Base-by-base conservation (phyloP, 495 filamentous ascomycete genomes). In the Penicillium simplicissimum region DNA sequence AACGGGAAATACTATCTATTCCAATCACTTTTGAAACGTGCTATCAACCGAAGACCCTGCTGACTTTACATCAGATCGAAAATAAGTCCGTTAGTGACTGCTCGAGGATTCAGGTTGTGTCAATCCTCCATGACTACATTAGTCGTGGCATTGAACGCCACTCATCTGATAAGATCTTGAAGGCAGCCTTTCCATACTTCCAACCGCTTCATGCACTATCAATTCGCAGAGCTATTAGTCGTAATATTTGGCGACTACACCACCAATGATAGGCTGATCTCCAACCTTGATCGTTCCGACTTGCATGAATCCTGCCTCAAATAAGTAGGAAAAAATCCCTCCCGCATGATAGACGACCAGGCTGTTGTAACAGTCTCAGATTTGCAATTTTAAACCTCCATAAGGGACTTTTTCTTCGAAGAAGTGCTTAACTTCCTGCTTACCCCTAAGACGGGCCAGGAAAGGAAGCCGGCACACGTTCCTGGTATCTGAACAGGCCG, bases 261-360 rank as follows among this genome's bases (percentile, higher is more conserved):
- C 57, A 38, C 57, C 57, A 52, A 59, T 59, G 13, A 59, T 59
- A 37, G 57, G 57, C 34, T 59, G 57, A 17, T 59, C 45, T n/a
- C 45, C 57, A 40, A 59, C n/a, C n/a, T n/a, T 28, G 25, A 28
- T 28, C 25, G 25, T 28, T 2, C 4, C 4, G 25, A 28, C 4
- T 28, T 2, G 4, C 25, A 28, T 28, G 4, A 2, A 2, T 2
- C 25, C 25, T 28, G 25, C 2, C 25, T 4, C 4, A 28, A 28
- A 4, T 28, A 4, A 28, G 25, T 28, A 28, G 25, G n/a, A n/a
- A 28, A 28, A 28, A 28, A 28, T 4, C 25, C 25, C 25, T 28
- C 4, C 25, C 4, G 25, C 25, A 28, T 4, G 4, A 2, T 28
- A 28, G 25, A 28, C 25, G 2, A 28, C 2, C 4, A 4, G 25